Evolutionary conservation across 352 stramenopile genomes (phyloP), one percentile per base, ranked within the genome.

Genomic region (Pythium utonaiense): DNA sequence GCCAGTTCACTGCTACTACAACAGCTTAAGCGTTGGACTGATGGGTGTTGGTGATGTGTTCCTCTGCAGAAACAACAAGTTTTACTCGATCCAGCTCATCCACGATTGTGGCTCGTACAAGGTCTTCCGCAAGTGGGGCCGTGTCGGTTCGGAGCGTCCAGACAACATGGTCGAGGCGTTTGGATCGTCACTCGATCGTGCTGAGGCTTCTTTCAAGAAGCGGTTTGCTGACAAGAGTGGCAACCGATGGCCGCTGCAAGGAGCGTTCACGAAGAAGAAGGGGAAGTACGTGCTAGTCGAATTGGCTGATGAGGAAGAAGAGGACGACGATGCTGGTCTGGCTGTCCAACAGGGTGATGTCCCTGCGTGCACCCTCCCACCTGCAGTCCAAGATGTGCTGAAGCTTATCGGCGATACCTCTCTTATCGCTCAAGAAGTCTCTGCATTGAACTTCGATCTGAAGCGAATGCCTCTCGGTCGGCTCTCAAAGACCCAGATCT

Each of bases 71-170:
- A 88, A 86, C 75, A 90, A 90, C 65, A 90, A 90, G 60, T 90
- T 86, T 36, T 90, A 90, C 72, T 81, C 79, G 76, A 55, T 84
- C 45, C 80, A 90, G 66, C 60, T 90, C 57, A 75, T 90, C 53
- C 58, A 84, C 47, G 71, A 84, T 45, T 57, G 66, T 21, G 49
- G 62, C 9, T 52, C 68, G 0, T 87, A 64, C 62, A 74, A 73
- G 47, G 73, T 86, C 6, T 90, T 86, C 57, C 79, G 77, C 55
- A 86, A 86, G 50, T 90, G 80, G 80, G 80, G 80, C 30, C 78
- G 80, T 25, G 78, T 90, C 7, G 80, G 80, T 30, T 77, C 78
- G 16, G 80, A 81, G 55, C 86, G 70, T n/a, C 80, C 80, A 12
- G 71, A 81, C 74, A n/a, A n/a, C n/a, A n/a, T n/a, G n/a, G n/a